Evolutionary conservation across 164 flowering plant species (phyloP), one percentile per base, ranked within the genome.

Genomic region (Saururus chinensis): DNA sequence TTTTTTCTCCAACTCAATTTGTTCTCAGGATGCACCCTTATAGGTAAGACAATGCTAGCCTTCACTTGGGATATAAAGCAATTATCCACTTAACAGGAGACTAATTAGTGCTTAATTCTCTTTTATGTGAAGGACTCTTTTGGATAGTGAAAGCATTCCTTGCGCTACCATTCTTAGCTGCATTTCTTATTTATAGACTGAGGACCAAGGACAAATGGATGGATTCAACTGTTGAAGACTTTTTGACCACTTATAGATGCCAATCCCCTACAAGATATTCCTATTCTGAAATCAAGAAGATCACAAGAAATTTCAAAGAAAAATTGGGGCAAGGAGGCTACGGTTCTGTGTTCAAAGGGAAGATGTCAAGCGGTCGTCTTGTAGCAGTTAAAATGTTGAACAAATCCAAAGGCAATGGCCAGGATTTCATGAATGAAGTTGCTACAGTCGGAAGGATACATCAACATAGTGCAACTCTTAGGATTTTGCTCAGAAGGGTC

Each of bases 271-370:
- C 65, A 35, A 77, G 81, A 68, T 79, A 70, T 55, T 66, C 66
- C 0, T 77, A 70, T 56, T 40, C 24, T 2, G 75, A 79, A 14
- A 35, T 77, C 19, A 75, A 72, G 64, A 79, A 60, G 51, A 77
- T 77, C 57, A 79, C 81, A 8, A 63, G 66, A 9, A 70, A 66
- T 37, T 77, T 79, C 63, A 61, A 66, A 52, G 63, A 68, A 2
- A 77, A 74, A 68, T 40, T 79, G 26, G 80, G 82, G 4, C 56
- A 74, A 72, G 85, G 81, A 58, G 83, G 76, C 1, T 23, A 23
- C 17, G 58, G 58, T 21, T 23, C 35, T 23, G 37, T 55, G 35
- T 55, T 55, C 58, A 55, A 24, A 70, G 41, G 0, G 63, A 59
- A 14, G 62, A 62, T 40, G 53, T 60, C 23, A 53, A 41, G 23